A percentile compares a stretch with the other conserved stretches of the same genome.
Evolutionary conservation across 2,329 filamentous ascomycete species (phyloP).

Genomic region (Tolypocladium cylindrosporum): DNA sequence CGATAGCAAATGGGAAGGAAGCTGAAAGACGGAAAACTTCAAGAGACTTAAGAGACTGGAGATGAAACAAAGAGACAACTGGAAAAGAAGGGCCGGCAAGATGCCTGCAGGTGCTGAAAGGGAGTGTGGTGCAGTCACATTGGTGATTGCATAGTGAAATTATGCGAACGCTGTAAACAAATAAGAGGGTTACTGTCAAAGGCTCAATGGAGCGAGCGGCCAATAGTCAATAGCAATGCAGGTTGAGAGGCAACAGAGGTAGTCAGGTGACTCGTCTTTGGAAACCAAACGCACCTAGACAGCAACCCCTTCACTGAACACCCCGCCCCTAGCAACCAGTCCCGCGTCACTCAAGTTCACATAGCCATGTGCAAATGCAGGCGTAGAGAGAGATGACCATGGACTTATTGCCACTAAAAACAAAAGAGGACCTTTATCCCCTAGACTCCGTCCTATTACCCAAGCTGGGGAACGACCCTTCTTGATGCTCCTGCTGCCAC

Average conservation of each 20-base stretch:
- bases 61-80: background rate
- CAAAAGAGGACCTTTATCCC: background rate
- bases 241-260: background rate
- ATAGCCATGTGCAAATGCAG: background rate
- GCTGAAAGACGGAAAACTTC: background rate
- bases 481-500: constrained; percentile 8
- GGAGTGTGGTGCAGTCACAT: background rate
- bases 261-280: background rate
- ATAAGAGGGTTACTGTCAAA: background rate
- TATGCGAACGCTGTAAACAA: background rate
- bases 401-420: background rate
- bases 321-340: background rate
- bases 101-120: background rate
- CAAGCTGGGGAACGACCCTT: background rate
- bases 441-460: background rate
- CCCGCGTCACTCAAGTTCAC: too few relatives aligned
- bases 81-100: background rate
- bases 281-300: background rate
- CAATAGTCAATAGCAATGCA: background rate
- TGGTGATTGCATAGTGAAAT: background rate
- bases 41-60: background rate
- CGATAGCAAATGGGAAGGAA: too few relatives aligned
- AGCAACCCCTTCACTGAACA: background rate
- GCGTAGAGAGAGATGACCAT: background rate
- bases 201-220: background rate